A percentile compares a stretch with the other conserved stretches of the same genome.
These are phyloP conservation scores for Trametes elegans DNA, from an alignment of 768 basidiomycete species.

Conservation along the genomic window DNA sequence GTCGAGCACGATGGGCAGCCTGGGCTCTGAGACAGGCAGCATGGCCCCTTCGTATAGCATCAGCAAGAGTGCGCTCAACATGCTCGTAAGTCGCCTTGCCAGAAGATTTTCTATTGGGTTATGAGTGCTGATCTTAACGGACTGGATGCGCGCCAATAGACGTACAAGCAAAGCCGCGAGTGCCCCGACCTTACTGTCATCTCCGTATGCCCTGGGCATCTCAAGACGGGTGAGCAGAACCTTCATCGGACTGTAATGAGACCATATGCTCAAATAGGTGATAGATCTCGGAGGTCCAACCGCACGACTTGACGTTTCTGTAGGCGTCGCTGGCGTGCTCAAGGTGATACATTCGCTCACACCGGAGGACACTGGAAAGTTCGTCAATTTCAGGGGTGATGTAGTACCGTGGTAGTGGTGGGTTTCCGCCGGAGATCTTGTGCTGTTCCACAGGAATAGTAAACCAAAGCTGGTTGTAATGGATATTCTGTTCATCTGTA, in stretches of 20 bases:
- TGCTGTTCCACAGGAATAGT: too few species aligned
- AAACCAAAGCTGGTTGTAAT: too few species aligned
- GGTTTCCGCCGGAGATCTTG: too few species aligned
- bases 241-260: background rate
- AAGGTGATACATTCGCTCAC: conserved; percentile 27
- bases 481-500: too few species aligned
- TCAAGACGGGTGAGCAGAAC: conserved; percentile 13
- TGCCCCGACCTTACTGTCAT: conserved; percentile 6
- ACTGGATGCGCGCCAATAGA: background rate
- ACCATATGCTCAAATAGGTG: conserved; percentile 10
- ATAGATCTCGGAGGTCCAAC: background rate
- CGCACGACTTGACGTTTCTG: conserved; percentile 26
- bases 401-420: conserved; percentile 30
- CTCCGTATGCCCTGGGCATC: conserved; percentile 5
- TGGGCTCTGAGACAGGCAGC: conserved; percentile 28
- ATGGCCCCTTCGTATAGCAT: conserved; percentile 34
- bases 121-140: too few species aligned
- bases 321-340: conserved; percentile 30
- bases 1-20: conserved; percentile 32
- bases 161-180: conserved; percentile 14
- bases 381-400: conserved; percentile 30
- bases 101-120: too few species aligned
- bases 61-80: conserved; percentile 38
- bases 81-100: conserved; percentile 31
- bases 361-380: conserved; percentile 29